A percentile compares a stretch with the other conserved stretches of the same genome.
Conservation (phyloP, 2,329 filamentous ascomycete species). For the Pyricularia pennisetigena region DNA sequence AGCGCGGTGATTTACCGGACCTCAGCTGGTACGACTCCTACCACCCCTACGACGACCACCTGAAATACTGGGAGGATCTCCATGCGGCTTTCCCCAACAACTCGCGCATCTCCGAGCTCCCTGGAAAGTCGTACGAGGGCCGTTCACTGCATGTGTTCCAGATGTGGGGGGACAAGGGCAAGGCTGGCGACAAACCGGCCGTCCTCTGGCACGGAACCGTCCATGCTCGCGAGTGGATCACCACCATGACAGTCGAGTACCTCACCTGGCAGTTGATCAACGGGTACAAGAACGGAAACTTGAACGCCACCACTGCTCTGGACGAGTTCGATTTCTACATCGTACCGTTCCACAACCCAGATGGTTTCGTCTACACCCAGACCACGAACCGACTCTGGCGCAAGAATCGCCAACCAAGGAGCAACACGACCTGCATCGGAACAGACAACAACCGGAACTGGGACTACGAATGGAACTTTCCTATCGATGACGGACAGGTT, state of each 20-base stretch:
- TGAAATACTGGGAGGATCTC: constrained; percentile 30
- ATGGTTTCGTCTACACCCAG: constrained; percentile 42
- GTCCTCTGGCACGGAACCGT: constrained; percentile 40
- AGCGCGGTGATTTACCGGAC: constrained; percentile 15
- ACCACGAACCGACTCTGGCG: constrained; percentile 40
- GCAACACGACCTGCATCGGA: constrained; percentile 32
- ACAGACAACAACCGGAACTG: constrained; percentile 45
- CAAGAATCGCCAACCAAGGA: constrained; percentile 36
- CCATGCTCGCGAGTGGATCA: constrained; percentile 46
- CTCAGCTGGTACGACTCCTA: constrained; percentile 36
- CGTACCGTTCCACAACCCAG: constrained; percentile 42
- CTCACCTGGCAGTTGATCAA: constrained; percentile 33
- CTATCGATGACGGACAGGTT: constrained; percentile 20
- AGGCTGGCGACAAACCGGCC: constrained; percentile 30
- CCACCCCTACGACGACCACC: constrained; percentile 34
- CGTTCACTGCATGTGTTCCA: constrained; percentile 48
- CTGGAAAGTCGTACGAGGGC: constrained; percentile 33
- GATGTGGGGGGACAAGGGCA: constrained; percentile 32
- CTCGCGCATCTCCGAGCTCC: constrained; percentile 30
- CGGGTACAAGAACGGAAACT: constrained; percentile 26
- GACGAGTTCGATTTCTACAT: constrained; percentile 51
- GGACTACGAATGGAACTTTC: constrained; percentile 35
- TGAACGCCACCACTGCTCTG: constrained; percentile 30
- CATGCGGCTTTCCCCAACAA: constrained; percentile 27
- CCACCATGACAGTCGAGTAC: constrained; percentile 40